A percentile compares a stretch with the other conserved stretches of the same genome.
phyloP scores from a whole-genome alignment of 768 basidiomycete genomes.

The Lentinus brumalis region DNA sequence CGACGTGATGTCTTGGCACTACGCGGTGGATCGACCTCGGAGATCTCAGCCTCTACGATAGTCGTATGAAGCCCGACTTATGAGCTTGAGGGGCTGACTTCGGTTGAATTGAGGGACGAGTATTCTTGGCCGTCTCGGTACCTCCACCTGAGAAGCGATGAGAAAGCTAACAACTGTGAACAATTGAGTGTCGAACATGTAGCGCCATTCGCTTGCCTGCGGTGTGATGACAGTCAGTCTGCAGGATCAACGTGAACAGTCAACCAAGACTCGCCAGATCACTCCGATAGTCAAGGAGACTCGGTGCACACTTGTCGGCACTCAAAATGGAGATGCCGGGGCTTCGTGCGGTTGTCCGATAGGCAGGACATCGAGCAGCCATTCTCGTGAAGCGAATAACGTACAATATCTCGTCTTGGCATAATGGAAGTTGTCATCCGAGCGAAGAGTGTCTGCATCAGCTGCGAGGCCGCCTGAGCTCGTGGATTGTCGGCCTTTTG shows the following conservation, averaged over 20 bases:
- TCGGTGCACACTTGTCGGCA: not conserved
- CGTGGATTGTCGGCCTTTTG: not conserved
- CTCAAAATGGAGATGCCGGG: not conserved
- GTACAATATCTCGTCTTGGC: slow-evolving; percentile 4
- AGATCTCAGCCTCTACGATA: not conserved
- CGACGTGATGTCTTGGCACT: not conserved
- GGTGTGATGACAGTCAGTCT: not conserved
- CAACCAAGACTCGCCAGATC: not conserved
- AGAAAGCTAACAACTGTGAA: no score
- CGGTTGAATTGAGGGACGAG: not conserved
- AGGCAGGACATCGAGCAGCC: not conserved
- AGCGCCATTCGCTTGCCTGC: not conserved
- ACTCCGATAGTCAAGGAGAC: not conserved
- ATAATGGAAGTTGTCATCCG: slow-evolving; percentile 11
- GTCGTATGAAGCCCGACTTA: not conserved
- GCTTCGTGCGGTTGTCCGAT: not conserved
- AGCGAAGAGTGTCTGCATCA: not conserved
- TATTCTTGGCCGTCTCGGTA: not conserved
- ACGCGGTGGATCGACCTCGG: not conserved
- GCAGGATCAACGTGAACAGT: not conserved
- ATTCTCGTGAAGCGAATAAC: slow-evolving; percentile 2
- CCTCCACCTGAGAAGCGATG: no score
- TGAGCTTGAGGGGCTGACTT: not conserved
- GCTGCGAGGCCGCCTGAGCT: not conserved
- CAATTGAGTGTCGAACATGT: not conserved